phyloP scores from a whole-genome alignment of 495 filamentous ascomycete genomes.

The Trichoderma orchidacearum region DNA sequence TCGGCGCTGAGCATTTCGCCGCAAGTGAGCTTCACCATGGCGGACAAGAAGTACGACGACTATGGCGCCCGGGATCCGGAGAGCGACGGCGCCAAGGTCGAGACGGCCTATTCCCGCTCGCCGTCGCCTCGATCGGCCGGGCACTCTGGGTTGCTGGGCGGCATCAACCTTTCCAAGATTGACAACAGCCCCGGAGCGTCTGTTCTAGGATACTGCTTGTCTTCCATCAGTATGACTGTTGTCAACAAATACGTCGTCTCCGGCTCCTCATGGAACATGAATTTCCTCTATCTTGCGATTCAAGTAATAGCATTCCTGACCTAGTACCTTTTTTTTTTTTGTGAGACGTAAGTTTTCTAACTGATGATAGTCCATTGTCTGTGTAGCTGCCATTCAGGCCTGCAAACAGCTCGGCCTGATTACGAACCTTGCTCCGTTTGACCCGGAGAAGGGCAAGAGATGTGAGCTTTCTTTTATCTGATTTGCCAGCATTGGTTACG shows the following conservation, averaged over 20 bases:
- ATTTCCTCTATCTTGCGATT: conserved; percentile 84
- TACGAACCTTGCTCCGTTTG: conserved; percentile 76
- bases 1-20: neutral
- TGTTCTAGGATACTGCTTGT: conserved; percentile 80
- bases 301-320: conserved; percentile 50
- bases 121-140: conserved; percentile 30
- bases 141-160: conserved; percentile 15
- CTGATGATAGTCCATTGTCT: conserved; percentile 63
- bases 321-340: neutral
- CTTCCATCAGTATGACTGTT: conserved; percentile 96
- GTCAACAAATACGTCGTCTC: conserved; percentile 98
- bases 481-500: neutral
- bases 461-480: conserved; percentile 43
- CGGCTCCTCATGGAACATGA: conserved; percentile 82
- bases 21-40: conserved; percentile 17
- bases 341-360: neutral
- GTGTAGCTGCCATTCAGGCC: conserved; percentile 72
- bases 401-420: conserved; percentile 79
- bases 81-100: conserved; percentile 27
- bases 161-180: conserved; percentile 29
- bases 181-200: conserved; percentile 64
- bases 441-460: conserved; percentile 76
- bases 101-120: conserved; percentile 43
- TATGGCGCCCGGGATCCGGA: conserved; percentile 59
- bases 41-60: conserved; percentile 78